Evolutionary conservation across 257 asterid species (phyloP).

Genomic region (Solanum lycopersicoides): DNA sequence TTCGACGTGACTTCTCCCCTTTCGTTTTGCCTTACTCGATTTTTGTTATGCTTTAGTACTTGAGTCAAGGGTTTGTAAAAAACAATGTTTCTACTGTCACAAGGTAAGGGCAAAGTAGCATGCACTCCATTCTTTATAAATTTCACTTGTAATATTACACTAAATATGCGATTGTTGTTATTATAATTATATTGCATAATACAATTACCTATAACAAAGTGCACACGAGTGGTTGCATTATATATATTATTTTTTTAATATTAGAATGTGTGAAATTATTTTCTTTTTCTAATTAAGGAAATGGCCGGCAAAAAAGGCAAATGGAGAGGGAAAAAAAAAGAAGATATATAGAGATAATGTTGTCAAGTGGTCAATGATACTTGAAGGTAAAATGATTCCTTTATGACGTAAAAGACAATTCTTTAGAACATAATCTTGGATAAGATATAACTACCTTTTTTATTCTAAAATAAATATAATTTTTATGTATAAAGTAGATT

Average conservation of each 20-base stretch:
- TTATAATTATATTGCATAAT: not conserved
- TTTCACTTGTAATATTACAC: not conserved
- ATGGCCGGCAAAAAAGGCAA: not conserved
- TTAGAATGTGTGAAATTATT: not conserved
- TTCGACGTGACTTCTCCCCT: not conserved
- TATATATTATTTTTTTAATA: not conserved
- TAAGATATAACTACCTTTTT: not conserved
- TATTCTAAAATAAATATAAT: not conserved
- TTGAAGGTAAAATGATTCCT: not conserved
- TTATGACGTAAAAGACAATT: not conserved
- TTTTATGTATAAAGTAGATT: not conserved
- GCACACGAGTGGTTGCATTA: not conserved
- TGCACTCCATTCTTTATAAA: not conserved
- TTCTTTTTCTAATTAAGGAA: not conserved
- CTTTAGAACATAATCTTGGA: not conserved
- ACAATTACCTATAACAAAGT: not conserved
- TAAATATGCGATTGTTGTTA: not conserved
- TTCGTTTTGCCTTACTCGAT: not conserved
- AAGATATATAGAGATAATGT: not conserved
- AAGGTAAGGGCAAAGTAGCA: not conserved
- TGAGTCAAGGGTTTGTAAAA: not conserved
- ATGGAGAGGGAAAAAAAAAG: not conserved
- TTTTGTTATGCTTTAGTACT: not conserved
- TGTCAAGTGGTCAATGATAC: not conserved
- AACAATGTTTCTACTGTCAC: accelerated